Conservation (phyloP, 1,284 basidiomycete species). For the Malassezia dermatis region DNA sequence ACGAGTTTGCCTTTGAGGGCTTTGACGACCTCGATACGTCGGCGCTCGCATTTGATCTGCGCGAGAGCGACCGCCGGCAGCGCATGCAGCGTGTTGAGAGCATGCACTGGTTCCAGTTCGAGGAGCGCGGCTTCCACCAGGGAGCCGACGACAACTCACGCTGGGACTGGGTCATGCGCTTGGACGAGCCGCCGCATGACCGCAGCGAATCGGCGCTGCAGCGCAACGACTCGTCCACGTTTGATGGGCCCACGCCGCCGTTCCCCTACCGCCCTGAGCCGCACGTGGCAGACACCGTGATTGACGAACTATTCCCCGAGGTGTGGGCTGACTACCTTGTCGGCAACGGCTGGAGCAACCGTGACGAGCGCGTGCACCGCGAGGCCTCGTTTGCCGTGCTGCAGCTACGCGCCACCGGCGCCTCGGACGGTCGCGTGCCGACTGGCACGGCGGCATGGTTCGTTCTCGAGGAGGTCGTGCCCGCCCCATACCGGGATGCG, state of each 20-base stretch:
- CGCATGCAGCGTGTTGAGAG: conserved; percentile 23
- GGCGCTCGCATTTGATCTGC: conserved; percentile 40
- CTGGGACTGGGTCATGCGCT: conserved; percentile 30
- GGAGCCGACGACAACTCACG: conserved; percentile 19
- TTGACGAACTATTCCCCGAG: conserved; percentile 43
- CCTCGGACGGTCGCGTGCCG: conserved; percentile 1
- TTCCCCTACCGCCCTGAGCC: conserved; percentile 40
- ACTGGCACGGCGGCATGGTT: conserved; percentile 30
- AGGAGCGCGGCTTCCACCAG: conserved; percentile 25
- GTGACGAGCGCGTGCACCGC: conserved; percentile 44
- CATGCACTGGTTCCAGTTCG: conserved; percentile 40
- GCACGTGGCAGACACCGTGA: conserved; percentile 23
- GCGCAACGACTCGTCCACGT: conserved; percentile 2
- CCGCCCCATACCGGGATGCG: conserved; percentile 33
- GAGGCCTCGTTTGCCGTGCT: conserved; percentile 44
- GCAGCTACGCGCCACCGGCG: conserved; percentile 34
- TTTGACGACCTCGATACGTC: conserved; percentile 38
- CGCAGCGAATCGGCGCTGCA: conserved; percentile 7
- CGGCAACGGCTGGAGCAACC: conserved; percentile 44
- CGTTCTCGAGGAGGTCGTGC: conserved; percentile 42
- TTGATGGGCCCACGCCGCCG: conserved; percentile 23
- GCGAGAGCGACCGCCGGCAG: conserved; percentile 32
- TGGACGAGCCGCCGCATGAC: conserved; percentile 24
- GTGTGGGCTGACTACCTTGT: conserved; percentile 43
- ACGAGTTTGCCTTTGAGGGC: conserved; percentile 33